Evolutionary conservation across 257 asterid genomes (phyloP).

Genomic region (Rehmannia glutinosa): DNA sequence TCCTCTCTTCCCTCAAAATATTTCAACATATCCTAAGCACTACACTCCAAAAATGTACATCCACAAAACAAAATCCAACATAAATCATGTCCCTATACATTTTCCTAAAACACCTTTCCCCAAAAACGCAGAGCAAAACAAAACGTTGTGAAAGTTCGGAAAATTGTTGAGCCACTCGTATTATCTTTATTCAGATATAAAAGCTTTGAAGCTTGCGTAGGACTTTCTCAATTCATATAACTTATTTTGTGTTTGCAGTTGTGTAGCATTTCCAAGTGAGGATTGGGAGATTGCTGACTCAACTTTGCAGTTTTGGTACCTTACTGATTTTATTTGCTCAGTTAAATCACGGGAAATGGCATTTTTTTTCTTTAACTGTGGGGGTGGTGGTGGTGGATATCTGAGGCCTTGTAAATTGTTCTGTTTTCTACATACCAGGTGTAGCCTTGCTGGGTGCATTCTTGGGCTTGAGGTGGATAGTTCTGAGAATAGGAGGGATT

Average conservation of each 20-base stretch:
- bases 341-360: background rate
- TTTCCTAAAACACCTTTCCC: background rate
- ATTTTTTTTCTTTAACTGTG: background rate
- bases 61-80: background rate
- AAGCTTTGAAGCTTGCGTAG: background rate
- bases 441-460: slow-evolving; percentile 69
- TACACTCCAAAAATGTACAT: background rate
- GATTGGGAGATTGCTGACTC: slow-evolving; percentile 93
- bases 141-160: background rate
- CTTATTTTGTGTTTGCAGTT: slow-evolving; percentile 47
- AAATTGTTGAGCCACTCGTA: background rate
- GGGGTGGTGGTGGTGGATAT: too few species aligned
- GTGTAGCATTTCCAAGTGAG: slow-evolving; percentile 73
- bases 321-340: slow-evolving; percentile 4
- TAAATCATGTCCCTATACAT: background rate
- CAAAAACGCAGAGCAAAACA: background rate
- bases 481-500: slow-evolving; percentile 43
- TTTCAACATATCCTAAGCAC: background rate
- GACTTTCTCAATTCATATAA: slow-evolving; percentile 11
- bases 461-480: slow-evolving; percentile 49
- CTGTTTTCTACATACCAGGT: slow-evolving; percentile 45
- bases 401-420: slow-evolving; percentile 19
- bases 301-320: slow-evolving; percentile 85
- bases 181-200: background rate
- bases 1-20: background rate